Conservation (phyloP, 106 monocot species). For the Allium sativum region DNA sequence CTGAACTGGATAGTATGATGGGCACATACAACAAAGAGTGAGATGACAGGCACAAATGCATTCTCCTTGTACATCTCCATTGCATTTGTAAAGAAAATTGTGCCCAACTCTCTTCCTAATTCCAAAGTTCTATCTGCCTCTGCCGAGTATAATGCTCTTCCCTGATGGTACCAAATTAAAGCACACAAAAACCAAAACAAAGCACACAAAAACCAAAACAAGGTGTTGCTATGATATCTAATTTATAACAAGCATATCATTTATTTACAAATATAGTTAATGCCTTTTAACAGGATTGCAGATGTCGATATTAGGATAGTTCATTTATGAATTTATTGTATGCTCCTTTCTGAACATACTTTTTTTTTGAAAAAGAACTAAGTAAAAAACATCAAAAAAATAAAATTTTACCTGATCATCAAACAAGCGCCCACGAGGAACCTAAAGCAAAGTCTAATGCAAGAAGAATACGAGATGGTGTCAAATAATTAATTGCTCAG, state of each 20-base stretch:
- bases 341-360: too few relatives aligned
- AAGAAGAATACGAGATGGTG: conserved; percentile 86
- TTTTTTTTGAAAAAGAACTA: too few relatives aligned
- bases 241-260: too few relatives aligned
- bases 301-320: background rate
- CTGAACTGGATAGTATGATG: conserved; percentile 87
- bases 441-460: conserved; percentile 93
- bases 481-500: conserved; percentile 85
- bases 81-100: conserved; percentile 96
- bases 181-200: too few relatives aligned
- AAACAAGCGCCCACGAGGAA: conserved; percentile 88
- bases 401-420: conserved; percentile 67
- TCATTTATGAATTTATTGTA: background rate
- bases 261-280: background rate
- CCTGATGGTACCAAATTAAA: conserved; percentile 20
- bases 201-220: too few relatives aligned
- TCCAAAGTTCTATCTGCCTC: conserved; percentile 95
- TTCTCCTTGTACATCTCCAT: conserved; percentile 98
- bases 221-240: too few relatives aligned
- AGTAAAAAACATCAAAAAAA: too few relatives aligned
- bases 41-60: conserved; percentile 90
- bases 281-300: background rate
- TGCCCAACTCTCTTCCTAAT: conserved; percentile 85
- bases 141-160: conserved; percentile 82
- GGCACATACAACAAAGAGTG: conserved; percentile 90